Evolutionary conservation across 208 protist species (phyloP).

Genomic region (Crithidia acanthocephali): DNA sequence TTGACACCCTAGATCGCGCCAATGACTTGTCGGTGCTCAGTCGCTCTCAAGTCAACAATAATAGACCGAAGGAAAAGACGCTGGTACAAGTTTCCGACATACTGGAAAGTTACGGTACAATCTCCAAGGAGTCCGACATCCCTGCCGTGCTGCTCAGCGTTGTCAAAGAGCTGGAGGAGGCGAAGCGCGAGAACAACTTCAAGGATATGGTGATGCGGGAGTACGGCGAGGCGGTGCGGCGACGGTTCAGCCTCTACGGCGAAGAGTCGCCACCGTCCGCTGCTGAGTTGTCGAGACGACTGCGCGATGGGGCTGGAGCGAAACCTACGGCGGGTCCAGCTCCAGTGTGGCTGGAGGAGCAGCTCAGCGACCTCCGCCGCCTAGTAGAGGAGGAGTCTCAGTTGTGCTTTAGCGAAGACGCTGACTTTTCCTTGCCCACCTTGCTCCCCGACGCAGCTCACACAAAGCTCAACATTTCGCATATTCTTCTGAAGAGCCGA

Average conservation of each 20-base stretch:
- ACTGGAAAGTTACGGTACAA: slow-evolving; percentile 50
- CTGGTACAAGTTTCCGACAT: slow-evolving; percentile 62
- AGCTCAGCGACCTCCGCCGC: slow-evolving; percentile 15
- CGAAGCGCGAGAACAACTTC: slow-evolving; percentile 46
- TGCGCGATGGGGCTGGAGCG: slow-evolving; percentile 10
- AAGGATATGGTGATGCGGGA: slow-evolving; percentile 53
- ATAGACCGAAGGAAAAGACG: slow-evolving; percentile 15
- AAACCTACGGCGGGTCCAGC: not conserved
- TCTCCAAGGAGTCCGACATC: slow-evolving; percentile 36
- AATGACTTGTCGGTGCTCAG: not conserved
- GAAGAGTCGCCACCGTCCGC: slow-evolving; percentile 37
- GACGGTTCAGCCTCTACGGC: slow-evolving; percentile 50
- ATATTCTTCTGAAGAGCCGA: slow-evolving; percentile 7
- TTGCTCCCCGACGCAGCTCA: slow-evolving; percentile 19
- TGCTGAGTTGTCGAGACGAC: slow-evolving; percentile 13
- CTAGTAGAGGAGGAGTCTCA: not conserved
- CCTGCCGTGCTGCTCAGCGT: slow-evolving; percentile 47
- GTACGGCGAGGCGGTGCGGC: slow-evolving; percentile 47
- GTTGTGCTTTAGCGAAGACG: slow-evolving; percentile 14
- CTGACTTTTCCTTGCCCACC: slow-evolving; percentile 12
- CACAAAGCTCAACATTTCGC: slow-evolving; percentile 18
- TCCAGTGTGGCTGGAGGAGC: slow-evolving; percentile 32
- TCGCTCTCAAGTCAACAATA: slow-evolving; percentile 1
- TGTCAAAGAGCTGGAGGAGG: slow-evolving; percentile 56
- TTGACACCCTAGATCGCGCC: not conserved